Conservation (phyloP, 2,329 filamentous ascomycete genomes). For the Talaromyces sp. region DNA sequence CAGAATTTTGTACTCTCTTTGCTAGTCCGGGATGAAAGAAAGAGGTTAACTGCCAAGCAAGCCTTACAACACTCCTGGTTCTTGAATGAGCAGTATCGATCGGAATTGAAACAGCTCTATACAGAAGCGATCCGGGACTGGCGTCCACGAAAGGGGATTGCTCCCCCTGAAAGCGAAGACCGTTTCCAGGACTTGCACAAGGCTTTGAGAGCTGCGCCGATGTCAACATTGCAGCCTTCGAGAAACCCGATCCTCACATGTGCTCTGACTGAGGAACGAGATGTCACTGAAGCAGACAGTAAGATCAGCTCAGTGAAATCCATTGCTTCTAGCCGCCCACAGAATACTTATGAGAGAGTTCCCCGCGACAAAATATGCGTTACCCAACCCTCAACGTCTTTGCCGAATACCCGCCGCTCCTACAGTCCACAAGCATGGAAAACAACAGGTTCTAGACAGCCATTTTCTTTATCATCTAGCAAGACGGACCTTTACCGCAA, state of each 20-base stretch:
- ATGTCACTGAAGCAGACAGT: background rate
- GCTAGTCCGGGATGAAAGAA: constrained; percentile 48
- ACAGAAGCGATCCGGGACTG: constrained; percentile 48
- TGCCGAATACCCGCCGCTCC: background rate
- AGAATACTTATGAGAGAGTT: background rate
- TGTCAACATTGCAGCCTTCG: background rate
- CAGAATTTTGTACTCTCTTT: constrained; percentile 54
- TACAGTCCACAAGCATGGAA: constrained; percentile 13
- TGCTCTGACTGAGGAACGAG: background rate
- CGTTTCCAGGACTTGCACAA: background rate
- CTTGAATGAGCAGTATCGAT: constrained; percentile 46
- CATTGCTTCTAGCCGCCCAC: background rate
- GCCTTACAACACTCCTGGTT: constrained; percentile 57
- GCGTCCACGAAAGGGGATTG: constrained; percentile 38
- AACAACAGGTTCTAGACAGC: background rate
- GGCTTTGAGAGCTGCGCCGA: background rate
- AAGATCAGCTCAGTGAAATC: background rate
- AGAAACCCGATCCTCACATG: background rate
- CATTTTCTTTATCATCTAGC: background rate
- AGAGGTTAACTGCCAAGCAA: constrained; percentile 52
- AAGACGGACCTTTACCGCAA: background rate
- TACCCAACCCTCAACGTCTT: background rate
- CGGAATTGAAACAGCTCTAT: constrained; percentile 47
- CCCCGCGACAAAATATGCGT: background rate
- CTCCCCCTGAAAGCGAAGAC: background rate